Percentiles rank a stretch among this genome's conserved stretches.
Conservation (phyloP, 164 flowering plant species). For the Vitis rotundifolia region DNA sequence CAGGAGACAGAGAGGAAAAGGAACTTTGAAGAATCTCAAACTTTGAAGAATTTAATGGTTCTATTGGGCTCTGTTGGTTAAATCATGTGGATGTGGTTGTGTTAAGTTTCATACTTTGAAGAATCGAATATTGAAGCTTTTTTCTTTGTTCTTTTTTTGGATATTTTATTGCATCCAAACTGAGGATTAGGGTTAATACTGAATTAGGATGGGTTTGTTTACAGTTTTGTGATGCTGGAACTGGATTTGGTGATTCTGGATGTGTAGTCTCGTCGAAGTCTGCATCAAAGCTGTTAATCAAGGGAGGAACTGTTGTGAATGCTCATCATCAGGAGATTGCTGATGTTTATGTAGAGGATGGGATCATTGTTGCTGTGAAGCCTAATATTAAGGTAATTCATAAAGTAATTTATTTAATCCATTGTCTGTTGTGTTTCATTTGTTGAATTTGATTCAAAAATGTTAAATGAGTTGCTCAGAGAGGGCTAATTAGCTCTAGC, state of each 20-base stretch:
- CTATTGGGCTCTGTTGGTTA: too few species aligned
- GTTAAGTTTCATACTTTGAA: too few species aligned
- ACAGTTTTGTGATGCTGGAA: constrained; percentile 65
- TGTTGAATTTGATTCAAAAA: neutral
- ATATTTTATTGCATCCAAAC: too few species aligned
- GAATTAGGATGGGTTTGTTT: neutral
- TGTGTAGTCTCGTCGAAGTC: constrained; percentile 42
- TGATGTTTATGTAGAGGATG: constrained; percentile 95
- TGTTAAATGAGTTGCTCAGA: neutral
- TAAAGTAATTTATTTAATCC: neutral
- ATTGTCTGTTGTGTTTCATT: neutral
- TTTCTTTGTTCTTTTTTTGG: too few species aligned
- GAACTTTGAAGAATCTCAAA: too few species aligned
- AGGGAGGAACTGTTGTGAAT: constrained; percentile 95
- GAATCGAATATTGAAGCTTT: too few species aligned
- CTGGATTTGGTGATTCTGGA: constrained; percentile 37
- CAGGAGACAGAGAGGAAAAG: too few species aligned
- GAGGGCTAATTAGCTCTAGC: neutral
- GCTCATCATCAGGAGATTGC: constrained; percentile 84
- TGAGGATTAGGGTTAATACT: too few species aligned
- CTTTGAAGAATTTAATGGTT: too few species aligned
- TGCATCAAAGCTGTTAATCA: constrained; percentile 72
- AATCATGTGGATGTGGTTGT: too few species aligned
- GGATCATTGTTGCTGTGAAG: constrained; percentile 67
- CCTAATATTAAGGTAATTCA: constrained; percentile 67